Evolutionary conservation across 768 basidiomycete species (phyloP).

Genomic region (Mycena pura): DNA sequence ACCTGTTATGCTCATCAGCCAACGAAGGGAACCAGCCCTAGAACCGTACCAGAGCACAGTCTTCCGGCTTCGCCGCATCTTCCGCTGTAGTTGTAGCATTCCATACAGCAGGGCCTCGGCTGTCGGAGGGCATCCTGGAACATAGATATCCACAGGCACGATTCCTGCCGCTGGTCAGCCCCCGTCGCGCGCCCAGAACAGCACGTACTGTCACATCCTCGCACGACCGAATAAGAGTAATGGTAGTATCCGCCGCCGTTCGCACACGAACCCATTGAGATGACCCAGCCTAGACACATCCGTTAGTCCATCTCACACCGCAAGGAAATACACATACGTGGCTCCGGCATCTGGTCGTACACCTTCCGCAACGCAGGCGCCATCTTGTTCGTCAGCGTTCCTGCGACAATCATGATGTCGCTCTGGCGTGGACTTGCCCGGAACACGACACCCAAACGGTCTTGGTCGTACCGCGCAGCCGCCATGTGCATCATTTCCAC

Average conservation of each 20-base stretch:
- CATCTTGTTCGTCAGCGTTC: conserved; percentile 99
- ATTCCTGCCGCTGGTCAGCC: conserved; percentile 62
- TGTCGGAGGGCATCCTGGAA: conserved; percentile 92
- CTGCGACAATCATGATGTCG: conserved; percentile 99
- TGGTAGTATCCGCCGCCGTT: conserved; percentile 98
- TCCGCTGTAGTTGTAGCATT: conserved; percentile 95
- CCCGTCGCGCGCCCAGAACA: conserved; percentile 14
- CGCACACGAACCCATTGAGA: conserved; percentile 99
- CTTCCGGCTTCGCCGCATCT: conserved; percentile 91
- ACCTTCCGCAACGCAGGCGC: conserved; percentile 96
- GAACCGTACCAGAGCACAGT: conserved; percentile 79
- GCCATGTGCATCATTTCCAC: conserved; percentile 99
- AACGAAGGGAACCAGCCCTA: neutral
- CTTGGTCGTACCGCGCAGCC: conserved; percentile 97
- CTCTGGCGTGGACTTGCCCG: conserved; percentile 98
- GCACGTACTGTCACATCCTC: conserved; percentile 91
- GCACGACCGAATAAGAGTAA: conserved; percentile 98
- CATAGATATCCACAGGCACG: conserved; percentile 98
- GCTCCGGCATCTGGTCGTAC: conserved; percentile 99
- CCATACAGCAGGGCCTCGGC: conserved; percentile 98
- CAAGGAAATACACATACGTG: conserved; percentile 56
- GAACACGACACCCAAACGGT: conserved; percentile 96
- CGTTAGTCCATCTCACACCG: conserved; percentile 8
- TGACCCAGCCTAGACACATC: conserved; percentile 81
- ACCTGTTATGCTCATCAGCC: conserved; percentile 43